A percentile compares a stretch with the other conserved stretches of the same genome.
Conservation (phyloP, 352 stramenopile species). For the Bremia lactucae region DNA sequence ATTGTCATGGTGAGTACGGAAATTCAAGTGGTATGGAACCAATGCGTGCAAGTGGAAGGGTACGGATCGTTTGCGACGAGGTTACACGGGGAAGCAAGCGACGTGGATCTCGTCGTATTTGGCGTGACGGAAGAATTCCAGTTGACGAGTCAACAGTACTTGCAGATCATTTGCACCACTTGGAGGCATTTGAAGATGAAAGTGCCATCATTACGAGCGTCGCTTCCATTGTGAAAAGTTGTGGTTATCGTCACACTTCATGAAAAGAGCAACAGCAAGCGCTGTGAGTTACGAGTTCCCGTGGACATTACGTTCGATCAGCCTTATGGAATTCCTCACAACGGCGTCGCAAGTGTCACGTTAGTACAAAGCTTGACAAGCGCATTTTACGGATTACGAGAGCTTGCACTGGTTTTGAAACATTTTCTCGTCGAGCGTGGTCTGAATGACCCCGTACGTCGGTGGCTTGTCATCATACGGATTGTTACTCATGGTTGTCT, state of each 20-base stretch:
- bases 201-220: conserved; percentile 59
- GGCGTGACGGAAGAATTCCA: conserved; percentile 36
- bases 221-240: conserved; percentile 70
- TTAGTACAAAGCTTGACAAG: conserved; percentile 51
- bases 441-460: conserved; percentile 84
- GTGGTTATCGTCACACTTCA: conserved; percentile 32
- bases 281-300: conserved; percentile 29
- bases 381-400: conserved; percentile 67
- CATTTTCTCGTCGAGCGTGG: conserved; percentile 80
- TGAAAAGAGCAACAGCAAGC: background rate
- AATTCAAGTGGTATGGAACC: conserved; percentile 41
- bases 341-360: conserved; percentile 62
- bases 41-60: conserved; percentile 35
- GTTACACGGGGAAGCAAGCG: conserved; percentile 51
- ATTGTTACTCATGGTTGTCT: conserved; percentile 71
- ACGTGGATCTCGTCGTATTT: conserved; percentile 79
- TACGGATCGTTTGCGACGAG: conserved; percentile 71
- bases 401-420: conserved; percentile 85
- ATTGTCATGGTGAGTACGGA: conserved; percentile 35
- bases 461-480: conserved; percentile 87
- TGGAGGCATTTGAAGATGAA: conserved; percentile 33
- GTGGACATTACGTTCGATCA: conserved; percentile 82
- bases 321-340: conserved; percentile 41
- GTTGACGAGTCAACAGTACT: conserved; percentile 39
- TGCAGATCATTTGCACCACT: conserved; percentile 16